Evolutionary conservation across 2,329 filamentous ascomycete genomes (phyloP).

Genomic region (Trichoderma polysporum): DNA sequence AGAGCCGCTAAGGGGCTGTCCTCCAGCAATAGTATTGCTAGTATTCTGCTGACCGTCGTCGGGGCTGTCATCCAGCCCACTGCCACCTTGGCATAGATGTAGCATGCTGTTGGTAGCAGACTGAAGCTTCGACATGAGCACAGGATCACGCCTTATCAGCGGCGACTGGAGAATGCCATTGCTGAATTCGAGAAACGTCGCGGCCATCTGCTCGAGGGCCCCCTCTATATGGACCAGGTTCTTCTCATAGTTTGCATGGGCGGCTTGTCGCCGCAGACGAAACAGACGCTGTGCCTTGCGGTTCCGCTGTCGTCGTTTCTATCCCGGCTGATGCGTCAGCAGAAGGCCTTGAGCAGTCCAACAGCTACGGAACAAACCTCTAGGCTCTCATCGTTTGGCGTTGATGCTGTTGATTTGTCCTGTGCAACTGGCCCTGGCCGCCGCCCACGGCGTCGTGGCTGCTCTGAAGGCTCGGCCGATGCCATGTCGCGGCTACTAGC

Average conservation of each 20-base stretch:
- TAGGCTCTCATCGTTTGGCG: neutral
- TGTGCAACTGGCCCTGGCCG: neutral
- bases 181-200: slow-evolving; percentile 4
- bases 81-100: neutral
- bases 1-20: neutral
- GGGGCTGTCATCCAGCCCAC: neutral
- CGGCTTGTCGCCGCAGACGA: slow-evolving; percentile 8
- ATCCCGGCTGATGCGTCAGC: neutral
- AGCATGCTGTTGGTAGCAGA: slow-evolving; percentile 13
- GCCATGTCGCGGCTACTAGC: neutral
- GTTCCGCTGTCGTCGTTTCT: slow-evolving; percentile 15
- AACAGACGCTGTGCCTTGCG: slow-evolving; percentile 14
- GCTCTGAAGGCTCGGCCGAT: neutral
- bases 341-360: no score
- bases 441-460: neutral
- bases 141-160: neutral
- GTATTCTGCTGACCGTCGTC: neutral
- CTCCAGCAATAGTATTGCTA: neutral
- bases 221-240: slow-evolving; percentile 9
- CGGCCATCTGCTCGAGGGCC: slow-evolving; percentile 5
- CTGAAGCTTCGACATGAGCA: slow-evolving; percentile 1
- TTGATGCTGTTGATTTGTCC: neutral
- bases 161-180: slow-evolving; percentile 9
- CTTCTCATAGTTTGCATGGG: slow-evolving; percentile 4
- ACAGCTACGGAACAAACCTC: neutral